Percentiles rank a stretch among this genome's conserved stretches.
Conservation (phyloP, 176 grass and related monocot species). For the Aegilops speltoides region DNA sequence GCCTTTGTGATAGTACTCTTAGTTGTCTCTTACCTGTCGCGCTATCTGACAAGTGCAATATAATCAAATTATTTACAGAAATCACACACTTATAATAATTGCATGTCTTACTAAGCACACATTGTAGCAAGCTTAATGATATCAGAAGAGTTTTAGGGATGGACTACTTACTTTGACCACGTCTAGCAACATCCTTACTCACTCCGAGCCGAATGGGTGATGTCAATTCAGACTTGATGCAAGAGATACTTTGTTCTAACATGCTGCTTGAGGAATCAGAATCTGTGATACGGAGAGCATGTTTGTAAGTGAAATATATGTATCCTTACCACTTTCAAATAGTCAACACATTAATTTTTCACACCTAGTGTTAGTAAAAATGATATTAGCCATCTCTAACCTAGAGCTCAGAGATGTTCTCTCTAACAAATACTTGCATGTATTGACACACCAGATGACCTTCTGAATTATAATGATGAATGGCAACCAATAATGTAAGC, state of each 20-base stretch:
- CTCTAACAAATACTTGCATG: not conserved
- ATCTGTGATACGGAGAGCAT: constrained; percentile 25
- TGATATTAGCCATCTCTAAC: constrained; percentile 7
- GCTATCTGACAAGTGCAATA: constrained; percentile 37
- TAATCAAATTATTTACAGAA: constrained; percentile 35
- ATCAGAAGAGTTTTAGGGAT: not conserved
- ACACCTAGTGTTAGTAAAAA: not conserved
- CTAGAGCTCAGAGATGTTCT: constrained; percentile 4
- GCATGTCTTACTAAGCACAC: not conserved
- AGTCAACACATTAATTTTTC: constrained; percentile 2
- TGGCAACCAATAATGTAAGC: not conserved
- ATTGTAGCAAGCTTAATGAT: not conserved
- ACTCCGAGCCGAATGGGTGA: constrained; percentile 16
- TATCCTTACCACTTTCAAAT: constrained; percentile 10
- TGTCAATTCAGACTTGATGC: constrained; percentile 17
- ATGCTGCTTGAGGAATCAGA: constrained; percentile 22
- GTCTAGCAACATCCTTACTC: constrained; percentile 18
- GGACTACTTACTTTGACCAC: constrained; percentile 45
- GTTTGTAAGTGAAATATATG: constrained; percentile 11
- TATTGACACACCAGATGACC: not conserved
- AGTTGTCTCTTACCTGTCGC: constrained; percentile 45
- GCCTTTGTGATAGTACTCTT: constrained; percentile 59
- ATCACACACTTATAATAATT: not conserved
- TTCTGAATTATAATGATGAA: constrained; percentile 6
- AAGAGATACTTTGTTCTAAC: constrained; percentile 13